Conservation (phyloP, 805 yeast species). For the Ogataea allantospora region DNA sequence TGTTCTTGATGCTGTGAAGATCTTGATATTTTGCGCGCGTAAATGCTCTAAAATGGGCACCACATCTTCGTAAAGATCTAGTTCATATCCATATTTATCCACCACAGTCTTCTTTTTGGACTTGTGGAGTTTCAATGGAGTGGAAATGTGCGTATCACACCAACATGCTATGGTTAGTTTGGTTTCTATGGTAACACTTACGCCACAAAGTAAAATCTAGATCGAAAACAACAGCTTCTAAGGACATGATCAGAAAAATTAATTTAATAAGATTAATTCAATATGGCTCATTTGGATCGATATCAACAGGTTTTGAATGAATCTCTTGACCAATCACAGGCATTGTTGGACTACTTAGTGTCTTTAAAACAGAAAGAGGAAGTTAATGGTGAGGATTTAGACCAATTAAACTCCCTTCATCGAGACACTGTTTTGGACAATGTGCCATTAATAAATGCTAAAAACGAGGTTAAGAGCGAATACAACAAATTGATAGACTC, state of each 20-base stretch:
- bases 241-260: neutral
- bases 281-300: slow-evolving; percentile 8
- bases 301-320: slow-evolving; percentile 15
- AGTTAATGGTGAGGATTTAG: slow-evolving; percentile 4
- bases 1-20: slow-evolving; percentile 78
- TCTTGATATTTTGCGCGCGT: slow-evolving; percentile 42
- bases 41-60: slow-evolving; percentile 58
- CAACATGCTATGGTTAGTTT: slow-evolving; percentile 46
- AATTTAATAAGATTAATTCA: neutral
- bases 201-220: slow-evolving; percentile 81
- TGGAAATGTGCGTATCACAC: slow-evolving; percentile 72
- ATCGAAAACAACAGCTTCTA: slow-evolving; percentile 64
- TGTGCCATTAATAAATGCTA: slow-evolving; percentile 16
- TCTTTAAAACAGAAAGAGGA: slow-evolving; percentile 4
- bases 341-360: slow-evolving; percentile 11
- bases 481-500: slow-evolving; percentile 16
- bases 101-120: slow-evolving; percentile 37
- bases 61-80: slow-evolving; percentile 67
- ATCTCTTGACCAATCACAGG: slow-evolving; percentile 19
- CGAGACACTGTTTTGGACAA: slow-evolving; percentile 22
- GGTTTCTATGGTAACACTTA: slow-evolving; percentile 26
- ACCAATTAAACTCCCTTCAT: slow-evolving; percentile 16
- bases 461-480: slow-evolving; percentile 22
- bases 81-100: slow-evolving; percentile 54
- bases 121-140: slow-evolving; percentile 44